Evolutionary conservation across 345 rosid genomes (phyloP), one percentile per base, ranked within the genome.

Genomic region (Lumnitzera racemosa): DNA sequence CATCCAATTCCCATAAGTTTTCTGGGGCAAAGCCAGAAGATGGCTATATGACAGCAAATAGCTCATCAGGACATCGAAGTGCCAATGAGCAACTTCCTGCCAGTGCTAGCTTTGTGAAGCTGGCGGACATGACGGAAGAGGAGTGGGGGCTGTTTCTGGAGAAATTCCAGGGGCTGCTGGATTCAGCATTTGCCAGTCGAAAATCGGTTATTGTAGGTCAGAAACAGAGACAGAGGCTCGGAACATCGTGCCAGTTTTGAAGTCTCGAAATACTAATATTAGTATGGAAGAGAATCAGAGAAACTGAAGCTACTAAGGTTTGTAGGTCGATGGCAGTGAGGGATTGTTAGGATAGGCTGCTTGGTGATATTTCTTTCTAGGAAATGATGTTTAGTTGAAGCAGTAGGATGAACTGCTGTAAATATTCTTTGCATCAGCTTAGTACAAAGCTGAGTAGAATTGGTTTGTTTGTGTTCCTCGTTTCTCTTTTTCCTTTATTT

Each of bases 211-310:
- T 86, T 16, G 12, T 72, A 59, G 89, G 91, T 48, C 90, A 80
- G 83, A 88, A 79, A 73, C 97, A 86, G 91, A 82, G 77, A 50
- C 95, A 64, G 87, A 88, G 97, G 88, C 95, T 95, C 6, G 97
- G 99, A 46, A 90, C 96, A 53, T 95, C 97, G 5, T 95, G 99
- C 85, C 95, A 88, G 90, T 90, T 95, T 95, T 90, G 96, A 90
- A 57, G 61, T 59, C 25, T 52, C 46, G 55, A 41, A 54, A 36
- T 47, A 56, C 57, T 47, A 20, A 27, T 49, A 46, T 41, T 46
- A 31, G 46, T 71, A 57, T 67, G 47, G 15, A 23, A 56, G 56
- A 63, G 68, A 46, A 41, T 58, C 13, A 41, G 25, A 25, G 53
- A 66, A 13, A 64, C 62, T 41, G 53, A 69, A 56, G 17, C 6